Evolutionary conservation across 192 early-diverging fungal species (phyloP), one percentile per base, ranked within the genome.

Genomic region (Pecoramyces ruminantium): DNA sequence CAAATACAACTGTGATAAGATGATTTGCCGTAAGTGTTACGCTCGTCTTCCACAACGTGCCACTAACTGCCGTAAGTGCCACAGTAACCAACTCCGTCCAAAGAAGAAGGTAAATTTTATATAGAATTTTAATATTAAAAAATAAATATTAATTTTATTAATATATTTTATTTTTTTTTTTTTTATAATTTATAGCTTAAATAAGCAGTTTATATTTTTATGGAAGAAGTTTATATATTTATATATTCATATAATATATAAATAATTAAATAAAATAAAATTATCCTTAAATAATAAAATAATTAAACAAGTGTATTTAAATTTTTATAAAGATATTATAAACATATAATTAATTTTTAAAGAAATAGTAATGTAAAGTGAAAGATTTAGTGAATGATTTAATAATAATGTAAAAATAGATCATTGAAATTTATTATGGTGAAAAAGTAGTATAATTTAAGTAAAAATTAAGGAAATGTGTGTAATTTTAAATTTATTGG

Each of bases 1-100:
- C 88, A 98, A 97, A 92, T 99, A 94, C 93, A 97, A 97, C 95
- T 99, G 97, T 92, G 97, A 99, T 79, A 99, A 98, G 95, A 95
- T 95, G 95, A 95, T 99, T 85, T 99, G 97, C 94, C 94, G 97
- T 89, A 99, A 99, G 92, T 96, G 97, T 91, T 99, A 99, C 90
- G 98, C 98, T 84, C 95, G 97, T 87, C 94, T 99, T 83, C 98
- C 98, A 79, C 95, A 95, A 81, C 94, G 97, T 89, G 98, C 98
- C 83, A 98, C 96, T 88, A 99, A 99, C 94, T 99, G 98, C 92
- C 93, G 98, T 85, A 99, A 99, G 96, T 96, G 97, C 82, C 96
- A 97, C 93, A 92, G 93, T 88, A 97, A 95, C 93, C 97, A 99
- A 91, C 94, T 99, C 87, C 96, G 88, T 67, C 51, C 51, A 67